Evolutionary conservation across 352 stramenopile species (phyloP).

Genomic region (Globisporangium sylvaticum): DNA sequence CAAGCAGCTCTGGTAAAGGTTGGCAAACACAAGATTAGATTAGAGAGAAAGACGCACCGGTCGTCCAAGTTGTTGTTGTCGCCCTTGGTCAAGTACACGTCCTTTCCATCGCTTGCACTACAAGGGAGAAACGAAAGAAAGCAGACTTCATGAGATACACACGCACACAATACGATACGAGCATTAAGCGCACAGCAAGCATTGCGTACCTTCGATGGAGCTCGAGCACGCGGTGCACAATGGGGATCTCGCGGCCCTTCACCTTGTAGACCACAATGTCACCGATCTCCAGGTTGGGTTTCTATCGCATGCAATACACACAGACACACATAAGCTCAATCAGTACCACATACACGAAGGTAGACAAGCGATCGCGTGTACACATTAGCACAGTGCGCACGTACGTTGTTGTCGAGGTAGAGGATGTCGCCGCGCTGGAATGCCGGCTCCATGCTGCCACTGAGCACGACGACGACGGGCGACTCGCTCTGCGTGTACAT

Average conservation of each 20-base stretch:
- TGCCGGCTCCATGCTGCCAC: constrained; percentile 98
- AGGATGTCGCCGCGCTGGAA: constrained; percentile 99
- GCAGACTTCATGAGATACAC: background rate
- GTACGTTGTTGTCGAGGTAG: constrained; percentile 95
- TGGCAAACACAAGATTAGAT: too few species aligned
- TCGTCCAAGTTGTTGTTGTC: constrained; percentile 99
- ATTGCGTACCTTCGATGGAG: constrained; percentile 86
- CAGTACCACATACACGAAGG: constrained; percentile 1
- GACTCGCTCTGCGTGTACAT: constrained; percentile 96
- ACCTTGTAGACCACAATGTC: constrained; percentile 97
- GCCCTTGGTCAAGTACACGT: constrained; percentile 98
- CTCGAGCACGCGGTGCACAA: constrained; percentile 98
- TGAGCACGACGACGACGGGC: constrained; percentile 98
- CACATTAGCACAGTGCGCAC: background rate
- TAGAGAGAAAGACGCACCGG: constrained; percentile 43
- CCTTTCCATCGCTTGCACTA: constrained; percentile 75
- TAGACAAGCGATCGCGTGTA: background rate
- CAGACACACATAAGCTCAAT: background rate
- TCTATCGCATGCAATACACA: constrained; percentile 26
- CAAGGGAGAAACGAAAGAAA: constrained; percentile 6
- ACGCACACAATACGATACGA: background rate
- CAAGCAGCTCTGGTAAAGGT: too few species aligned
- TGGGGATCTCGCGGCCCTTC: constrained; percentile 98
- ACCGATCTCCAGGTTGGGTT: constrained; percentile 74
- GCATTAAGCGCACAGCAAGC: background rate